Conservation (phyloP, 2,329 filamentous ascomycete genomes). For the Talaromyces sp. region DNA sequence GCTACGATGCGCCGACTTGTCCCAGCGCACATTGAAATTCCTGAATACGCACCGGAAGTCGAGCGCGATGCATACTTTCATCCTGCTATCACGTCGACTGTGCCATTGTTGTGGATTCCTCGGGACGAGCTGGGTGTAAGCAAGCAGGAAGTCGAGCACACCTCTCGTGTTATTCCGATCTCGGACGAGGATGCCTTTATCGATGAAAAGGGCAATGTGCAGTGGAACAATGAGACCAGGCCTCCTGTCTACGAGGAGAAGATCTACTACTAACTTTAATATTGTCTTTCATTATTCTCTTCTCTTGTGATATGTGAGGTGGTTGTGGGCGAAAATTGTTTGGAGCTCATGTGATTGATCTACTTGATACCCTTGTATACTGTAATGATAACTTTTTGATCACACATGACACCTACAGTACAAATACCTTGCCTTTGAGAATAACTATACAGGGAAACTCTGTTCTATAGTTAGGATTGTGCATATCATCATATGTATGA, state of each 20-base stretch:
- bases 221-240: slow-evolving; percentile 53
- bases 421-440: no score
- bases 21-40: slow-evolving; percentile 51
- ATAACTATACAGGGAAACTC: no score
- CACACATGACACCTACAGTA: no score
- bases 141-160: slow-evolving; percentile 70
- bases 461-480: no score
- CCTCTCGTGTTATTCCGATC: slow-evolving; percentile 66
- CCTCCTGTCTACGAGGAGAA: slow-evolving; percentile 58
- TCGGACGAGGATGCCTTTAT: slow-evolving; percentile 71
- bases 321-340: neutral
- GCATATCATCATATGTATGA: no score
- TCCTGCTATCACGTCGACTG: slow-evolving; percentile 58
- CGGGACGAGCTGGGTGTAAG: slow-evolving; percentile 69
- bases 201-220: slow-evolving; percentile 63
- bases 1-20: slow-evolving; percentile 63
- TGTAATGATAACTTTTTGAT: neutral
- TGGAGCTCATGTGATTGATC: slow-evolving; percentile 5
- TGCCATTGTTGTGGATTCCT: slow-evolving; percentile 79
- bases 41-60: slow-evolving; percentile 57
- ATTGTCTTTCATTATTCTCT: neutral
- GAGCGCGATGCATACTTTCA: slow-evolving; percentile 68
- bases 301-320: neutral
- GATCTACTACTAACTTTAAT: slow-evolving; percentile 43
- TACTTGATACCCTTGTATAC: neutral